Conservation (phyloP, 495 filamentous ascomycete genomes). For the Rostrohypoxylon terebratum region DNA sequence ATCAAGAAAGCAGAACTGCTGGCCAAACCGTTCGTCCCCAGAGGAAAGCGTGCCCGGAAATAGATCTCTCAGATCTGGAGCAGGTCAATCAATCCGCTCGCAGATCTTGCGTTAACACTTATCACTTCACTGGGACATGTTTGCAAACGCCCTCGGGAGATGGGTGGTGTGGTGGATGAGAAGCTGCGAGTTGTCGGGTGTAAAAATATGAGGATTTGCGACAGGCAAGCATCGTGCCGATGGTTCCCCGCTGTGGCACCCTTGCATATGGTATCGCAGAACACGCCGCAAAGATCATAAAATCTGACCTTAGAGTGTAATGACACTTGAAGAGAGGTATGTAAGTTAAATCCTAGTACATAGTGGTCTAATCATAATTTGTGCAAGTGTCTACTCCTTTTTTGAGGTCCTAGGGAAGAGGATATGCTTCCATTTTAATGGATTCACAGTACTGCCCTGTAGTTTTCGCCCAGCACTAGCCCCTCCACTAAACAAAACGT, state of each 20-base stretch:
- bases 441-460: too few species aligned
- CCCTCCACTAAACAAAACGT: too few species aligned
- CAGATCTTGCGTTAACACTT: slow-evolving; percentile 33
- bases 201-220: slow-evolving; percentile 57
- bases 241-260: slow-evolving; percentile 53
- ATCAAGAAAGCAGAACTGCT: slow-evolving; percentile 54
- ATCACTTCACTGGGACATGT: slow-evolving; percentile 47
- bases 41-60: slow-evolving; percentile 34
- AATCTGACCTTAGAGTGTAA: background rate
- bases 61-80: slow-evolving; percentile 29
- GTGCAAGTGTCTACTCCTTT: too few species aligned
- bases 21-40: slow-evolving; percentile 37
- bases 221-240: slow-evolving; percentile 62
- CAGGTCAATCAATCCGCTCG: slow-evolving; percentile 43
- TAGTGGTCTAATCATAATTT: too few species aligned
- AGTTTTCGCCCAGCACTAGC: too few species aligned
- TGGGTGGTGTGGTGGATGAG: slow-evolving; percentile 53
- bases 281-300: background rate
- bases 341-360: too few species aligned
- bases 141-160: slow-evolving; percentile 45
- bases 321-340: too few species aligned
- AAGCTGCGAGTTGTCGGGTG: slow-evolving; percentile 58
- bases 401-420: too few species aligned
- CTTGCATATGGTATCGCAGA: slow-evolving; percentile 56
- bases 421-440: too few species aligned